phyloP scores from a whole-genome alignment of 352 stramenopile genomes.

The Globisporangium abappressorium region DNA sequence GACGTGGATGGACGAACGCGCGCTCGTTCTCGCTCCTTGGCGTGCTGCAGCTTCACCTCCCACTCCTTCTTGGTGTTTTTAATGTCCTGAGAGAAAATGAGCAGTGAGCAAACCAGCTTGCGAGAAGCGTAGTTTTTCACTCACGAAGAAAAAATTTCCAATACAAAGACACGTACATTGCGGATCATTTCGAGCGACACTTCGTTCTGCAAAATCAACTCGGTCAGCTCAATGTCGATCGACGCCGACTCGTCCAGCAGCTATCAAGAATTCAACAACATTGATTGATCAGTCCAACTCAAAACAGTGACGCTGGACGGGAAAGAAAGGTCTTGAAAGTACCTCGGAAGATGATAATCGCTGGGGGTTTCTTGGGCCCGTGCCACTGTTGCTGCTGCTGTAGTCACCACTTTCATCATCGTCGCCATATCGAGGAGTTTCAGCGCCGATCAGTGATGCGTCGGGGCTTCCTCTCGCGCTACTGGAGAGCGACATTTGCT shows the following conservation, averaged over 20 bases:
- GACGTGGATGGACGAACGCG: slow-evolving; percentile 52
- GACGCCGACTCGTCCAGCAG: slow-evolving; percentile 71
- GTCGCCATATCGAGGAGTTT: slow-evolving; percentile 3
- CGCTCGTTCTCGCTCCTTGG: slow-evolving; percentile 39
- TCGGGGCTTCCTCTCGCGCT: slow-evolving; percentile 18
- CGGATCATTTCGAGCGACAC: slow-evolving; percentile 79
- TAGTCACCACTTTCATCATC: slow-evolving; percentile 1
- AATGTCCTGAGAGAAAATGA: slow-evolving; percentile 42
- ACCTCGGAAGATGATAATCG: slow-evolving; percentile 17
- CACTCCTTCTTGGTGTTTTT: slow-evolving; percentile 80
- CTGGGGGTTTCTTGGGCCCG: slow-evolving; percentile 4
- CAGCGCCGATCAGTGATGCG: neutral
- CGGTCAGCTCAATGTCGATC: slow-evolving; percentile 76
- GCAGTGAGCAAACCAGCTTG: neutral
- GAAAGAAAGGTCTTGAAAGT: neutral
- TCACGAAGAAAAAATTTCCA: neutral
- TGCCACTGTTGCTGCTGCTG: neutral
- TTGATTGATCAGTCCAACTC: neutral
- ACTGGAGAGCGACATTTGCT: slow-evolving; percentile 32
- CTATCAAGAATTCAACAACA: slow-evolving; percentile 14
- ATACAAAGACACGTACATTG: slow-evolving; percentile 35
- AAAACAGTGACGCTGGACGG: neutral
- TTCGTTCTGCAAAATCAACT: slow-evolving; percentile 85
- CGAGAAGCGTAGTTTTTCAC: neutral
- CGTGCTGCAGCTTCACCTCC: slow-evolving; percentile 55